phyloP scores from a whole-genome alignment of 257 asterid genomes.

The Ligustrum vulgare region DNA sequence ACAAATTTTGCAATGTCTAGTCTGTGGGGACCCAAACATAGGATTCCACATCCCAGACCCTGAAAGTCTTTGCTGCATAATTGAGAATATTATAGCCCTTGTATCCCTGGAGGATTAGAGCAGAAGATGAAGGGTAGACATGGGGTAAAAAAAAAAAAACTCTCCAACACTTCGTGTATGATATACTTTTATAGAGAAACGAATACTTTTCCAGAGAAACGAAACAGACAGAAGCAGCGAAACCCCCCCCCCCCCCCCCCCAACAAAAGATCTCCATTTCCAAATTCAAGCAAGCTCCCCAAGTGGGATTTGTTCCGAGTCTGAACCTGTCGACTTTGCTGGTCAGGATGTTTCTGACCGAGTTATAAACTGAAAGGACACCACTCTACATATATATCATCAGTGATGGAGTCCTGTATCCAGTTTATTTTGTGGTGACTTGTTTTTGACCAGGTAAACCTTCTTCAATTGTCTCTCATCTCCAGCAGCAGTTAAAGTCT shows the following conservation, averaged over 20 bases:
- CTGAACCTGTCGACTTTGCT: neutral
- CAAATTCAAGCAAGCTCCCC: neutral
- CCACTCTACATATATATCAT: neutral
- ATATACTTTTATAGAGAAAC: neutral
- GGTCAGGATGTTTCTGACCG: neutral
- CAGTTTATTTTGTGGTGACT: constrained; percentile 14
- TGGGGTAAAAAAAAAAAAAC: neutral
- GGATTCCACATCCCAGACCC: neutral
- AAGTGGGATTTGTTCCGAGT: neutral
- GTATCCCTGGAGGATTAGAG: neutral
- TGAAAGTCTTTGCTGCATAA: neutral
- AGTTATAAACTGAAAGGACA: neutral
- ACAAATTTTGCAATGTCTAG: neutral
- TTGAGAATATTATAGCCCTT: neutral
- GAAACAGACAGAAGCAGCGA: neutral
- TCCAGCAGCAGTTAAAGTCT: constrained; percentile 26
- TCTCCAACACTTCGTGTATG: neutral
- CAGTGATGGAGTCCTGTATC: constrained; percentile 31
- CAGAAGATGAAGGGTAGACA: neutral
- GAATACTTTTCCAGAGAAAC: neutral
- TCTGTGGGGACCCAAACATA: neutral
- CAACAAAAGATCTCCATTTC: neutral
- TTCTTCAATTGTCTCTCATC: constrained; percentile 48
- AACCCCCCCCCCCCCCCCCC: no score
- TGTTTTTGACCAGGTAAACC: constrained; percentile 56